Conservation (phyloP, 768 basidiomycete genomes). For the Lentinula sp. region DNA sequence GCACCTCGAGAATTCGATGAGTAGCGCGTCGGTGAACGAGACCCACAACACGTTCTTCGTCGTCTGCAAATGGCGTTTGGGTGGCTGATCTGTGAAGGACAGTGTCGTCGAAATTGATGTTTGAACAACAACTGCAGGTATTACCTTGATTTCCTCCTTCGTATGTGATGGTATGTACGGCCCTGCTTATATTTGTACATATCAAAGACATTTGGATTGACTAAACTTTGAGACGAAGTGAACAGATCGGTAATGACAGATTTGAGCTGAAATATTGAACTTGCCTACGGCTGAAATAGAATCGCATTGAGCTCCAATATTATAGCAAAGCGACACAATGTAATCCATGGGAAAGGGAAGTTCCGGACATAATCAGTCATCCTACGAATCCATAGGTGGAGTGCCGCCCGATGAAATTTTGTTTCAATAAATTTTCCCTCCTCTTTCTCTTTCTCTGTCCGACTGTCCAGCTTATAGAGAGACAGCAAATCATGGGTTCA, state of each 20-base stretch:
- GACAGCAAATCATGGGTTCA: too few species aligned
- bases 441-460: slow-evolving; percentile 18
- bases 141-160: slow-evolving; percentile 22
- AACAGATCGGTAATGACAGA: slow-evolving; percentile 1
- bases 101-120: slow-evolving; percentile 75
- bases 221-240: slow-evolving; percentile 22
- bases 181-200: slow-evolving; percentile 31
- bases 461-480: not conserved
- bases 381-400: slow-evolving; percentile 11
- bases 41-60: slow-evolving; percentile 53
- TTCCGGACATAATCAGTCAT: slow-evolving; percentile 70
- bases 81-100: slow-evolving; percentile 62
- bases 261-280: not conserved
- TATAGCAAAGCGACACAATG: slow-evolving; percentile 1
- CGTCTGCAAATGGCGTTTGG: slow-evolving; percentile 46
- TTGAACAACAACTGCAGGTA: slow-evolving; percentile 26
- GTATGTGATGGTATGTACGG: slow-evolving; percentile 33
- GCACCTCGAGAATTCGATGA: slow-evolving; percentile 33
- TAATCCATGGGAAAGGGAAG: slow-evolving; percentile 58
- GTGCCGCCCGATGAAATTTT: slow-evolving; percentile 35
- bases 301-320: not conserved
- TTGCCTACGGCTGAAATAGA: not conserved
- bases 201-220: slow-evolving; percentile 36
- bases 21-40: slow-evolving; percentile 40
- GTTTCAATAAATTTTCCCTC: slow-evolving; percentile 29